These are phyloP conservation scores for Sarocladium strictum DNA, from an alignment of 2,329 filamentous ascomycete genomes.

Conservation along the genomic window DNA sequence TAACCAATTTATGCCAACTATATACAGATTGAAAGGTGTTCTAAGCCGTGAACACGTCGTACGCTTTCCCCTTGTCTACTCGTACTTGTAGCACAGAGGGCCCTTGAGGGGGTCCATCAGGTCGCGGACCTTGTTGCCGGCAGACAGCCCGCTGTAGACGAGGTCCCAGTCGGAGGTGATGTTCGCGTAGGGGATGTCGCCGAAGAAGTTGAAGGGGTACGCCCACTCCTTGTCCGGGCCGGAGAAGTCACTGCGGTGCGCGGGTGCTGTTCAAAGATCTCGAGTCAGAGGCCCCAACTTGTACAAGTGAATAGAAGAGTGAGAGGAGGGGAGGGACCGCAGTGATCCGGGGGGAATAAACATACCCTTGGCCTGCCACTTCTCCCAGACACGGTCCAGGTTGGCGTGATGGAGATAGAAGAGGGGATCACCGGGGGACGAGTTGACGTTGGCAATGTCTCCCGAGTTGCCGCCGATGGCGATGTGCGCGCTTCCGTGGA, in stretches of 20 bases:
- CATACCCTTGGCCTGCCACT: conserved; percentile 7
- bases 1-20: no score
- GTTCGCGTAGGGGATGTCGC: conserved; percentile 23
- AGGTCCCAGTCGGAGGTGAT: conserved; percentile 20
- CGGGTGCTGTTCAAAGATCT: background rate
- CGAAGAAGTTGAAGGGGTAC: conserved; percentile 26
- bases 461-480: conserved; percentile 24
- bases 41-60: no score
- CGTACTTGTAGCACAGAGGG: conserved; percentile 10
- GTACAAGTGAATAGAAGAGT: background rate
- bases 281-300: background rate
- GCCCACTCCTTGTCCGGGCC: conserved; percentile 24
- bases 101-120: conserved; percentile 8
- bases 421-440: conserved; percentile 20
- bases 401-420: conserved; percentile 25
- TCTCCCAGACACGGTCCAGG: conserved; percentile 17
- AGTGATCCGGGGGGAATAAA: no score
- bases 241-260: conserved; percentile 6
- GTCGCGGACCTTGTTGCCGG: conserved; percentile 3
- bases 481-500: conserved; percentile 20
- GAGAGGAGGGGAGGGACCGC: background rate
- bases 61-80: no score
- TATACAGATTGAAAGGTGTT: no score
- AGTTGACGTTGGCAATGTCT: conserved; percentile 22
- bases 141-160: conserved; percentile 6